Conservation (phyloP, 2,329 filamentous ascomycete genomes). For the Pyricularia sp. region DNA sequence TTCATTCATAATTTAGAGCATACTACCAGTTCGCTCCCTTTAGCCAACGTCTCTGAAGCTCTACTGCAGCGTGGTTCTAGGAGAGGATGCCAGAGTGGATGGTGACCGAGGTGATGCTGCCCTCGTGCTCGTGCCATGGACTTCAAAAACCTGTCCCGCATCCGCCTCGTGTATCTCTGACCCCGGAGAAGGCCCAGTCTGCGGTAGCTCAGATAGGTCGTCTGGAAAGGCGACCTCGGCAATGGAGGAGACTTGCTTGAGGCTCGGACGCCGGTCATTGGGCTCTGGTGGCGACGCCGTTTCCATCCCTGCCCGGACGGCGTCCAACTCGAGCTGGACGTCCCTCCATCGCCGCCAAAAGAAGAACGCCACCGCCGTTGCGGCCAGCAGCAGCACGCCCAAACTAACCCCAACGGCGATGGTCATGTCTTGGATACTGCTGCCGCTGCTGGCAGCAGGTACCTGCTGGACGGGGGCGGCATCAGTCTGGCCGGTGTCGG, state of each 20-base stretch:
- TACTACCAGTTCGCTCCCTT: background rate
- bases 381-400: background rate
- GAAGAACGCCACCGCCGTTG: background rate
- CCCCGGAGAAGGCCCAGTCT: background rate
- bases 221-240: background rate
- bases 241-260: background rate
- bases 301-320: background rate
- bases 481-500: background rate
- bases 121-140: background rate
- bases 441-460: background rate
- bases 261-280: background rate
- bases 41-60: background rate
- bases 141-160: background rate
- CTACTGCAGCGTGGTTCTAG: background rate
- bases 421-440: background rate
- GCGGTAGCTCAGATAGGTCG: background rate
- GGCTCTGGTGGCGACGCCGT: background rate
- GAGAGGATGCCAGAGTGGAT: background rate
- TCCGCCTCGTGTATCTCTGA: background rate
- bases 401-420: background rate
- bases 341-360: background rate
- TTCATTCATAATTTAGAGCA: no score
- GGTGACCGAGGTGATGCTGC: background rate
- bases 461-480: background rate
- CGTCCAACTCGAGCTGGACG: background rate